Conservation (phyloP, 108 stramenopile species). For the Chaetoceros tenuissimus region DNA sequence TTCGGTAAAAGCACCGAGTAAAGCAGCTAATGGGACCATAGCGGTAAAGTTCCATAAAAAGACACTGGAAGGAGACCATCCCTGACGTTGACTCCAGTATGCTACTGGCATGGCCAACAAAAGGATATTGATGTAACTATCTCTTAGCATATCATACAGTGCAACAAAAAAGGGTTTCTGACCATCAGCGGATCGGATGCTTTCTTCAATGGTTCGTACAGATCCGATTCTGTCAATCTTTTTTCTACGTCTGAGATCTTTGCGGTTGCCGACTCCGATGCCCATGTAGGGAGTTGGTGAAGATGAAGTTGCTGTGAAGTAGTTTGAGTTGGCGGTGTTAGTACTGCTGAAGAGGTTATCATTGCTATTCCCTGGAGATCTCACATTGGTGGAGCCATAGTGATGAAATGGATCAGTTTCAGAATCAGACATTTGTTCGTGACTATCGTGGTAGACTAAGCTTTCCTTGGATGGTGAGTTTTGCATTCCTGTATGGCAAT, state of each 20-base stretch:
- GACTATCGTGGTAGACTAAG: not conserved
- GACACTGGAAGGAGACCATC: conserved; percentile 52
- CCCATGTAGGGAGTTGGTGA: too few species aligned
- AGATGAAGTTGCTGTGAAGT: too few species aligned
- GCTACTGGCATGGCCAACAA: conserved; percentile 66
- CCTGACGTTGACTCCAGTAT: conserved; percentile 25
- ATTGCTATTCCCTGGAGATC: too few species aligned
- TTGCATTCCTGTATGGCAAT: too few species aligned
- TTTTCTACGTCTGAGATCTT: too few species aligned
- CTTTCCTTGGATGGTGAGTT: not conserved
- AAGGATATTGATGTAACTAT: conserved; percentile 35
- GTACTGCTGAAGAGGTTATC: too few species aligned
- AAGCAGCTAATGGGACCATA: conserved; percentile 87
- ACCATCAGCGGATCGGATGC: too few species aligned
- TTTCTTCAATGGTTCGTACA: too few species aligned
- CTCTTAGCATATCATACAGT: not conserved
- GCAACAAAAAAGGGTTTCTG: not conserved
- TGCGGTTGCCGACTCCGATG: too few species aligned
- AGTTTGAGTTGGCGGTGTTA: too few species aligned
- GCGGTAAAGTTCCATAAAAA: conserved; percentile 90
- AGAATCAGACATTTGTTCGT: not conserved
- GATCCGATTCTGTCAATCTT: too few species aligned
- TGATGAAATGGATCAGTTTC: not conserved
- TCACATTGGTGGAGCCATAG: not conserved
- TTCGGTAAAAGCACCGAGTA: conserved; percentile 95